Base-by-base conservation (phyloP, 441 rosid species). In the Brassica balearica region DNA sequence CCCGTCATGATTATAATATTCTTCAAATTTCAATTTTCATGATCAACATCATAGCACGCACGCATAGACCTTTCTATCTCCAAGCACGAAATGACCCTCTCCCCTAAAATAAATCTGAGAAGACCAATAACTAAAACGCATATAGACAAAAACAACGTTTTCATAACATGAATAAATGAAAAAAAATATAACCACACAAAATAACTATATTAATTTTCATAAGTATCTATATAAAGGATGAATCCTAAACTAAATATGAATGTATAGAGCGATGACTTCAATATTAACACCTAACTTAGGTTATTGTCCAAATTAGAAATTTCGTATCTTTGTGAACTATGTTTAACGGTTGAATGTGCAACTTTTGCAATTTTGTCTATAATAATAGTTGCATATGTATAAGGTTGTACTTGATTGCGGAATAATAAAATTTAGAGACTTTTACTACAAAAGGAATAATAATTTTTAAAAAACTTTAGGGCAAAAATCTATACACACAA, bases 1-100 rank as follows among this genome's bases (percentile, higher is more conserved):
- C 48, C 66, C 73, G 59, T 59, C 73, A 71, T 71, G 65, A 73
- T 62, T 73, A 73, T 23, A 61, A 51, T 67, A 61, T 68, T 29
- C 58, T 3, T 68, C 38, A 41, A 58, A 68, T 60, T 73, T 79
- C 60, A 73, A 62, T 53, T 72, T 69, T 68, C 78, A 68, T 68
- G 51, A 79, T 73, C 82, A 74, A 69, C 78, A 74, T 79, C 75
- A 79, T 79, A 74, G 71, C 78, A 73, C 82, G 78, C 82, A 79
- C 82, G 78, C 65, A 78, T 66, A 68, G 72, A 72, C 73, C 60
- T 29, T 29, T 78, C 77, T 34, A 12, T 43, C 43, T 72, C 58
- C 70, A 68, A 67, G 69, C 48, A 79, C 62, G 74, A 73, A 34
- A 73, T 78, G 74, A 73, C 77, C 59, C 76, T 51, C 20, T 14